Percentiles rank a stretch among this genome's conserved stretches.
phyloP scores from a whole-genome alignment of 768 basidiomycete genomes.

The Tremella fuciformis region DNA sequence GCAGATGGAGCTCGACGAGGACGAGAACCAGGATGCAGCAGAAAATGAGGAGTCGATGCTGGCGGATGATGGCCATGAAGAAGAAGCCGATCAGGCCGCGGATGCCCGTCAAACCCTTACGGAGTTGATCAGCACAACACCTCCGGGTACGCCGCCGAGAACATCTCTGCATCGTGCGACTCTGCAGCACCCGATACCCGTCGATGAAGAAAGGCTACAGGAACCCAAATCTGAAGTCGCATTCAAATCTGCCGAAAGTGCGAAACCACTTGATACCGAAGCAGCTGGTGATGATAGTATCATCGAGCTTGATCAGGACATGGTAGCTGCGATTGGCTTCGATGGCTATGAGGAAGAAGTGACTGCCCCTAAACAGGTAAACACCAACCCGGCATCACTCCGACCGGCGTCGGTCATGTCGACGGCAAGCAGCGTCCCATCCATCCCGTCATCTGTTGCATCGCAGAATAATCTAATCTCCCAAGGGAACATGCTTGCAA shows the following conservation, averaged over 20 bases:
- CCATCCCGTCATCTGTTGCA: slow-evolving; percentile 17
- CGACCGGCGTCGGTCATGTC: slow-evolving; percentile 2
- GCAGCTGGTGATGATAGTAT: background rate
- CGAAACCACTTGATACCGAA: background rate
- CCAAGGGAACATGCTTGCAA: slow-evolving; percentile 16
- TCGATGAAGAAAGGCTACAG: too few relatives aligned
- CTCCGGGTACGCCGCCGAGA: background rate
- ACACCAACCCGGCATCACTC: background rate
- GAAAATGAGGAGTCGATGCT: background rate
- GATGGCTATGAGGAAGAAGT: background rate
- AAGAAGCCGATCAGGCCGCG: background rate
- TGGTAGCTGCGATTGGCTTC: background rate
- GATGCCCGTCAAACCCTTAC: too few relatives aligned
- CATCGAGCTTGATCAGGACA: slow-evolving; percentile 6
- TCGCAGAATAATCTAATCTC: slow-evolving; percentile 18
- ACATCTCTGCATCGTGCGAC: background rate
- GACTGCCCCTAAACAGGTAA: slow-evolving; percentile 1
- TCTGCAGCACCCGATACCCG: background rate
- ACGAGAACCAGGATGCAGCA: slow-evolving; percentile 2
- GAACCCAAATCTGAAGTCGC: background rate
- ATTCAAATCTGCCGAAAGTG: background rate
- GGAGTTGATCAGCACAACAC: background rate
- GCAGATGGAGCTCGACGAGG: slow-evolving; percentile 7
- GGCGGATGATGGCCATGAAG: slow-evolving; percentile 1
- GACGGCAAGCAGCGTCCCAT: slow-evolving; percentile 11